Percentiles rank a stretch among this genome's conserved stretches.
phyloP scores from a whole-genome alignment of 2,329 filamentous ascomycete species.

The Sclerotinia nivalis region DNA sequence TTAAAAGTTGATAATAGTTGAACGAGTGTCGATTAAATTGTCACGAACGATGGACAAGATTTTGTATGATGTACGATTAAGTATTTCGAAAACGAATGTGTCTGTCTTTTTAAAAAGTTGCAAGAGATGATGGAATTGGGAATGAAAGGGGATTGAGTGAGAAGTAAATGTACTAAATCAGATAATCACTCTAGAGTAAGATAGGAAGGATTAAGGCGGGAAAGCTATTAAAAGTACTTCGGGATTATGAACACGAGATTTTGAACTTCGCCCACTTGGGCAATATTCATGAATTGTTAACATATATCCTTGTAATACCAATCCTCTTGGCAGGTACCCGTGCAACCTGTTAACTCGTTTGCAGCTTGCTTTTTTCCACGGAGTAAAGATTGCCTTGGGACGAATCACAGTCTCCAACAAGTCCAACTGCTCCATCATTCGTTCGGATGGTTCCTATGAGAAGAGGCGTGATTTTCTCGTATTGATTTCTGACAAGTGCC shows the following conservation, averaged over 20 bases:
- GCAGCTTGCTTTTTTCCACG: not conserved
- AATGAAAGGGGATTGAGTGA: constrained; percentile 3
- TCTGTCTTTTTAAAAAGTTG: constrained; percentile 12
- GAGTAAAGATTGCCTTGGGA: not conserved
- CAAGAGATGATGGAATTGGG: constrained; percentile 7
- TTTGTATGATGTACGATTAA: constrained; percentile 7
- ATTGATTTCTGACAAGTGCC: constrained; percentile 18
- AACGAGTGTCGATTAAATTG: constrained; percentile 10
- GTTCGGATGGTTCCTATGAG: not conserved
- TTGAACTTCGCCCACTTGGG: constrained; percentile 16
- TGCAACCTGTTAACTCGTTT: constrained; percentile 4
- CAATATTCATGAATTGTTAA: not conserved
- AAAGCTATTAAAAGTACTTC: constrained; percentile 22
- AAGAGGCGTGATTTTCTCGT: constrained; percentile 17
- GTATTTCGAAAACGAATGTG: constrained; percentile 17
- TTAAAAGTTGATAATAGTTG: constrained; percentile 13
- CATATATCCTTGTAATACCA: constrained; percentile 14
- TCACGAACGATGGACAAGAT: constrained; percentile 20
- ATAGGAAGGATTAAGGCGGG: constrained; percentile 4
- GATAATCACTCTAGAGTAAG: not conserved
- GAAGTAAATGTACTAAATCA: constrained; percentile 11
- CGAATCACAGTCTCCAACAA: not conserved
- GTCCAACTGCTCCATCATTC: not conserved
- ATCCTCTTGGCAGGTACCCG: constrained; percentile 22
- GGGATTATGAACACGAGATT: constrained; percentile 20